Base-by-base conservation (phyloP, 345 rosid species). In the Citrus mangshanensis region DNA sequence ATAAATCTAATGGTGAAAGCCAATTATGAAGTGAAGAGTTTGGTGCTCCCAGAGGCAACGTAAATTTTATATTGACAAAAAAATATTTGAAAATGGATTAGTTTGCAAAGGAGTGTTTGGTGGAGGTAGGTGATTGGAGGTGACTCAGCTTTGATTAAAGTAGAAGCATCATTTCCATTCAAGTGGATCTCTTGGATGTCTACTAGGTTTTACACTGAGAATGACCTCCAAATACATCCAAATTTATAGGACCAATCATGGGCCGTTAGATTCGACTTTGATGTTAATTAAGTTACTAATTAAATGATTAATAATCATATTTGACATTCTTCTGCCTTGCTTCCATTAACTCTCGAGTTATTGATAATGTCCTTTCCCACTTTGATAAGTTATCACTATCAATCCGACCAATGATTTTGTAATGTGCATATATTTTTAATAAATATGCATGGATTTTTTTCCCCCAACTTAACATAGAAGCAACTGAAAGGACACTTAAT, bases 111-210 rank as follows among this genome's bases (percentile, higher is more conserved):
- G n/a, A 0, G 3, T 22, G 6, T 3, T 1, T 64, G 34, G 68
- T 42, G 85, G 80, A 42, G 70, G 79, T 65, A 13, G 75, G 80
- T 76, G 71, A 34, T 58, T 38, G 58, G 68, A 49, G 80, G n/a
- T 76, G 85, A 79, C 51, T 82, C 85, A 72, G 80, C 78, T 56
- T 38, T 16, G 67, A 49, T 61, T 82, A 40, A 59, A 21, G 34
- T 22, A 3, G 2, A 51, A 22, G 38, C 62, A 70, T 22, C 24
- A 56, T 12, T 63, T 56, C 58, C 6, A 24, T 54, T 38, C 72
- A 28, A 76, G 85, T 83, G 81, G 85, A 24, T 54, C 49, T 72
- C 78, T 28, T 83, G 81, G 85, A 24, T 68, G 64, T 72, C 81
- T 28, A 49, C 30, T 70, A 56, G 70, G 77, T 55, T 71, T 62